Base-by-base conservation (phyloP, 208 protist genomes). In the Trypanosoma boissoni region DNA sequence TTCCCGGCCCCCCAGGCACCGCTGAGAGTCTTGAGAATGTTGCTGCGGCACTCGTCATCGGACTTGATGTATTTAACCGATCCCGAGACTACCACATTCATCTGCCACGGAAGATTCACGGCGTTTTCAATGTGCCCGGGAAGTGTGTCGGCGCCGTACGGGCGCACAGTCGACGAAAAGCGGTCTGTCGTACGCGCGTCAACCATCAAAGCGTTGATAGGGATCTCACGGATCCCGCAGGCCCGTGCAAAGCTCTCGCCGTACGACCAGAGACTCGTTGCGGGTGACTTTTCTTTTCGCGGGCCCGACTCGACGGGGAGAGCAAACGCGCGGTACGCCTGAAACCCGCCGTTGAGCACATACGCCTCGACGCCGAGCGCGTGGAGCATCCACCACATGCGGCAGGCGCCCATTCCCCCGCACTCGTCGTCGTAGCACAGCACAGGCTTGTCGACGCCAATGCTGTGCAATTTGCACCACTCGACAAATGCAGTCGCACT, bases 381-480 rank as follows among this genome's bases (percentile, higher is more conserved):
- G 52, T 86, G 43, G 2, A 95, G 78, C 88, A 95, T 91, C 88
- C 88, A 95, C 86, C 88, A 95, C 74, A 92, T 58, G 6, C 88
- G 81, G 58, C 76, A 83, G 6, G 63, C 88, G 2, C 72, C 81
- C 77, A 86, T 84, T 36, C 58, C 83, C 0, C 88, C 88, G 56
- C 82, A 78, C 34, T 81, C 71, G 49, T 88, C 84, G 44, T 94
- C 88, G 75, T 95, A 95, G 58, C 72, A 83, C 50, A 95, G 65
- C 45, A 95, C 82, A n/a, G 84, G 82, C 31, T 59, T 65, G 1
- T 50, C 42, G 0, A 31, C 32, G 1, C 43, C 46, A 10, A 94
- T 68, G 9, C 82, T 84, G 26, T 69, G 63, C 3, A 58, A 57
- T 44, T 69, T 68, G 58, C 84, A 89, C 82, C 84, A 92, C 49